Percentiles rank a stretch among this genome's conserved stretches.
Conservation (phyloP, 2,329 filamentous ascomycete genomes). For the Tolypocladium inflatum region DNA sequence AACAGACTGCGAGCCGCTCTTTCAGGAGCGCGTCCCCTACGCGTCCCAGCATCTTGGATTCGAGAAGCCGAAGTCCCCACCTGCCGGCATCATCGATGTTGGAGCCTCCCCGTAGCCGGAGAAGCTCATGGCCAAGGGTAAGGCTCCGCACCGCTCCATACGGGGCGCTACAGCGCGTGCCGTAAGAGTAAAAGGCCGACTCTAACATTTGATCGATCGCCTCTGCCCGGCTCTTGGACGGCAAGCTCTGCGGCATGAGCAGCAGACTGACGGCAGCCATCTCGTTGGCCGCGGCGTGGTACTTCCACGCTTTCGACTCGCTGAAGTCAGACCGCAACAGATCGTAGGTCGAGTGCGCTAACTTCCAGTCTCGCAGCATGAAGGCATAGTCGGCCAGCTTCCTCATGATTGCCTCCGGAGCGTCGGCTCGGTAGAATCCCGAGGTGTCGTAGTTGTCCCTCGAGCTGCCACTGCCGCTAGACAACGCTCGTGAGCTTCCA, state of each 20-base stretch:
- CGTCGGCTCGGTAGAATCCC: slow-evolving; percentile 76
- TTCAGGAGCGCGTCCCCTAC: slow-evolving; percentile 76
- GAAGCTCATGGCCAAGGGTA: slow-evolving; percentile 67
- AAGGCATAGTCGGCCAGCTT: slow-evolving; percentile 93
- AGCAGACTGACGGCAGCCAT: slow-evolving; percentile 85
- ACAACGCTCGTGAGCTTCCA: slow-evolving; percentile 50
- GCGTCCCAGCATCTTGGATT: slow-evolving; percentile 63
- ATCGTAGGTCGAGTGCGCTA: slow-evolving; percentile 87
- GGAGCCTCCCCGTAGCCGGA: slow-evolving; percentile 69
- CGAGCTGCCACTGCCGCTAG: slow-evolving; percentile 37
- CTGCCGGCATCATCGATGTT: slow-evolving; percentile 78
- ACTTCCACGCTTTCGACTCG: slow-evolving; percentile 94
- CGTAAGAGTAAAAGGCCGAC: slow-evolving; percentile 84
- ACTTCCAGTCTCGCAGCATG: slow-evolving; percentile 93
- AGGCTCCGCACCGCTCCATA: slow-evolving; percentile 76
- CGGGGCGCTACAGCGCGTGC: slow-evolving; percentile 69
- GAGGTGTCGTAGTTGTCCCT: slow-evolving; percentile 68
- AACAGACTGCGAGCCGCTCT: slow-evolving; percentile 80
- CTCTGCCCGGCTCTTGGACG: slow-evolving; percentile 69
- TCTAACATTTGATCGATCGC: slow-evolving; percentile 82
- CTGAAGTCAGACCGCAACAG: slow-evolving; percentile 80
- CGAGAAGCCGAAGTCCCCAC: slow-evolving; percentile 75
- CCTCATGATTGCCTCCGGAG: slow-evolving; percentile 82
- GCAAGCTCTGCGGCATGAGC: slow-evolving; percentile 61
- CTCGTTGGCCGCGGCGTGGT: slow-evolving; percentile 89